These are phyloP conservation scores for Phialemoniopsis sp. DNA, from an alignment of 2,329 filamentous ascomycete genomes.

Conservation along the genomic window DNA sequence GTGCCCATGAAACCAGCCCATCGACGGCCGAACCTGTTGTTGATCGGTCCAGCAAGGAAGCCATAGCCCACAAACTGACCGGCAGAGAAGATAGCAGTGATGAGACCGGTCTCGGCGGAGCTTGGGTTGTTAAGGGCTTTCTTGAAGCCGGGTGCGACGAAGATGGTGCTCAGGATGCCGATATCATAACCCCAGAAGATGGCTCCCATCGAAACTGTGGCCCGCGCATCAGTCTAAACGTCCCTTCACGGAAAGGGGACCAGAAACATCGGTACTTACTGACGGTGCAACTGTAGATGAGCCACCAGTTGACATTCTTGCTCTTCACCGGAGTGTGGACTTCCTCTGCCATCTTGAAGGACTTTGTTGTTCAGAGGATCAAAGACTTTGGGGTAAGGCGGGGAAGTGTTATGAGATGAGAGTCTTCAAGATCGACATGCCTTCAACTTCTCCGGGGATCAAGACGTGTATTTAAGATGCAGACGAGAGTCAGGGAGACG, in stretches of 20 bases:
- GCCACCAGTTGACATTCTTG: slow-evolving; percentile 5
- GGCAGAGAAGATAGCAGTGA: slow-evolving; percentile 14
- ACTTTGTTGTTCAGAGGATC: too few relatives aligned
- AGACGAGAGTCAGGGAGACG: too few relatives aligned
- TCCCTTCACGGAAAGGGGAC: background rate
- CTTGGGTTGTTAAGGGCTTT: slow-evolving; percentile 11
- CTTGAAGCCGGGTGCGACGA: slow-evolving; percentile 13
- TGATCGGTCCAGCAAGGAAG: slow-evolving; percentile 9
- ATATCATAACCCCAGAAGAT: slow-evolving; percentile 12
- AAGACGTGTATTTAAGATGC: too few relatives aligned
- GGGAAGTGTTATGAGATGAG: too few relatives aligned
- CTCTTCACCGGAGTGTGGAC: too few relatives aligned
- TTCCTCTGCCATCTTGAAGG: too few relatives aligned
- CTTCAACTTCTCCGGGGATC: too few relatives aligned
- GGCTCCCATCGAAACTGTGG: slow-evolving; percentile 7
- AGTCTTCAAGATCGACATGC: too few relatives aligned
- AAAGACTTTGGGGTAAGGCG: too few relatives aligned
- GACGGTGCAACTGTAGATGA: slow-evolving; percentile 7
- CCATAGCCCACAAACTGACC: slow-evolving; percentile 14
- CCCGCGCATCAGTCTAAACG: background rate
- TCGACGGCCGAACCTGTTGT: slow-evolving; percentile 13
- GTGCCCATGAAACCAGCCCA: slow-evolving; percentile 11
- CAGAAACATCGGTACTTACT: background rate
- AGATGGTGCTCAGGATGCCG: slow-evolving; percentile 13
- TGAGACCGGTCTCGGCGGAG: slow-evolving; percentile 9